Percentiles rank a stretch among this genome's conserved stretches.
phyloP scores from a whole-genome alignment of 164 flowering plant species.

The Echeveria elegans region DNA sequence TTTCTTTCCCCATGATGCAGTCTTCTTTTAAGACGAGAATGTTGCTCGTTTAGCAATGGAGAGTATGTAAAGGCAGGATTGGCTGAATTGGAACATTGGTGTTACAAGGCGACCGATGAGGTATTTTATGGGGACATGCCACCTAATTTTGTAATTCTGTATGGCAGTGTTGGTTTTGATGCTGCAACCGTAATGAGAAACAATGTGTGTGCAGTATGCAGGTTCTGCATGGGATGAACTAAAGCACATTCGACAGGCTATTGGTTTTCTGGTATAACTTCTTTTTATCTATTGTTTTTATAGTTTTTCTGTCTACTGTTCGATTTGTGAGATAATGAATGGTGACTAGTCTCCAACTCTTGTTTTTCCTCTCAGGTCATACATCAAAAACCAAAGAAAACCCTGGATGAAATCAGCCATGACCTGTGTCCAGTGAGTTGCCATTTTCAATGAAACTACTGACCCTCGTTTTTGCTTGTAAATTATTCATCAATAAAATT shows the following conservation, averaged over 20 bases:
- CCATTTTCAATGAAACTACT: neutral
- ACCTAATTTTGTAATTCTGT: neutral
- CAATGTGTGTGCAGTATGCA: conserved; percentile 65
- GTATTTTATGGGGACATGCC: conserved; percentile 20
- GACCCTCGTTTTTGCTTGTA: neutral
- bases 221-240: conserved; percentile 99
- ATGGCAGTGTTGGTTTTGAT: neutral
- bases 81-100: conserved; percentile 94
- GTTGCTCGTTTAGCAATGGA: conserved; percentile 98
- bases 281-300: neutral
- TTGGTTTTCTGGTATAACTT: conserved; percentile 74
- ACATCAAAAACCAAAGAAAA: conserved; percentile 94
- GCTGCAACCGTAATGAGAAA: neutral
- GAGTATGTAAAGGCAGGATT: conserved; percentile 98
- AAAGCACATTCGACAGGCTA: conserved; percentile 97
- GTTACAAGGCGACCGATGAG: conserved; percentile 89
- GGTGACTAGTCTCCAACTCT: neutral
- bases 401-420: conserved; percentile 90
- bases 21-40: conserved; percentile 87
- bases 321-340: neutral
- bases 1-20: conserved; percentile 30
- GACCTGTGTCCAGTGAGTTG: conserved; percentile 83
- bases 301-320: neutral
- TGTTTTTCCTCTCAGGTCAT: conserved; percentile 54
- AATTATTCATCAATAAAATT: conserved; percentile 8